Evolutionary conservation across 306 rosid species (phyloP), one percentile per base, ranked within the genome.

Genomic region (Sicyos baderoa): DNA sequence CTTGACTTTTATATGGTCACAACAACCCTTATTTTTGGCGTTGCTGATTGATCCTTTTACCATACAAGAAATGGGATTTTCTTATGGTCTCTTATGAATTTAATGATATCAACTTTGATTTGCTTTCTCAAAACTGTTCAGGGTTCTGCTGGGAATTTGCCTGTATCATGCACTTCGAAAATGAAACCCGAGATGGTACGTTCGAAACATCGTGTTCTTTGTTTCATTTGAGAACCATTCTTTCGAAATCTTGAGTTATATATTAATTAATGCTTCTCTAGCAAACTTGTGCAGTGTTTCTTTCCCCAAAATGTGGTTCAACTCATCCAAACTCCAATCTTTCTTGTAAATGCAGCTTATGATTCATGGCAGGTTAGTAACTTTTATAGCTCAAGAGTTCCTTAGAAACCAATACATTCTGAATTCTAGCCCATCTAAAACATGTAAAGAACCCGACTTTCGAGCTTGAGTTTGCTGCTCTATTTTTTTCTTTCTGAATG

Each of bases 361-460:
- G 98, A 92, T 82, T 87, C 96, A 68, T 92, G 98, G 95, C 99
- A 93, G 99, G 99, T 93, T 54, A 77, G 59, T 9, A 65, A 58
- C 15, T 45, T 65, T 42, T 23, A 19, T 15, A 14, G 86, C 78
- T 69, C 68, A 29, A 35, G 51, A 61, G 35, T 32, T 63, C 40
- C 6, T 19, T 58, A 58, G 64, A 11, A 44, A 48, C 29, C 8
- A 35, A 35, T 1, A 35, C 42, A 4, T 35, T 35, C 42, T 35
- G 1, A 35, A 35, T 6, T 35, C 42, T 35, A 62, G 27, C 52
- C 25, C 53, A 44, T 64, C 49, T 61, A 37, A 35, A 61, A 61
- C 27, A 37, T 61, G 22, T 17, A 62, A 61, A 62, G 2, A 21
- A 12, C 15, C 16, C 9, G 18, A 62, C n/a, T 9, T 62, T 62